Base-by-base conservation (phyloP, 768 basidiomycete genomes). In the Leccinellum rugosiceps region DNA sequence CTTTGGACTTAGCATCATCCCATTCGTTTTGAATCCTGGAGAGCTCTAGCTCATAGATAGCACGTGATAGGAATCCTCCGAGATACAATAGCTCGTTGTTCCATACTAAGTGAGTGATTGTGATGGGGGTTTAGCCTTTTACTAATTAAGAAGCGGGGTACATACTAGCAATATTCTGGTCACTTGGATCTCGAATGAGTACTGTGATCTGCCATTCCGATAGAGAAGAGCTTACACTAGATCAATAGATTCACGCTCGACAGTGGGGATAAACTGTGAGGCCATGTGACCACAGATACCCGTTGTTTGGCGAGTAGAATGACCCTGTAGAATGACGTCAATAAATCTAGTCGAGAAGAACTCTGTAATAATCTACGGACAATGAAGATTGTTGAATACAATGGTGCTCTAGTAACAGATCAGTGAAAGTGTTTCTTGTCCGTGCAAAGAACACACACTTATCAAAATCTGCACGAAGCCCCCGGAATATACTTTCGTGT, bases 311-410 rank as follows among this genome's bases (percentile, higher is more conserved):
- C 51, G 28, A 8, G 61, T 62, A n/a, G 58, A 23, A 50, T 62
- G 61, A 11, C 52, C 61, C 58, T 62, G 3, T 21, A 6, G 7
- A 23, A 53, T n/a, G 4, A 3, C 13, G 34, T 55, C 9, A 54
- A 34, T 3, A 19, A n/a, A 44, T 2, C 3, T n/a, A 31, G 9
- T 6, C 19, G 17, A 6, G n/a, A 15, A 41, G 6, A 23, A 13
- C 15, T n/a, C n/a, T n/a, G n/a, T n/a, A n/a, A 10, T 7, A 19
- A 4, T 28, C 17, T 4, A 71, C 80, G 62, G 65, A 90, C 90
- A 58, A 96, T 94, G 73, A 94, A 97, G 15, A 95, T 79, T 32
- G 84, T 83, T 1, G 91, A 79, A 35, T 82, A 73, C 34, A 87
- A 87, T n/a, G 77, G n/a, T n/a, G n/a, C 74, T 34, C 89, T 89